Evolutionary conservation across 2,329 filamentous ascomycete species (phyloP).

Genomic region (Scedosporium apiospermum): DNA sequence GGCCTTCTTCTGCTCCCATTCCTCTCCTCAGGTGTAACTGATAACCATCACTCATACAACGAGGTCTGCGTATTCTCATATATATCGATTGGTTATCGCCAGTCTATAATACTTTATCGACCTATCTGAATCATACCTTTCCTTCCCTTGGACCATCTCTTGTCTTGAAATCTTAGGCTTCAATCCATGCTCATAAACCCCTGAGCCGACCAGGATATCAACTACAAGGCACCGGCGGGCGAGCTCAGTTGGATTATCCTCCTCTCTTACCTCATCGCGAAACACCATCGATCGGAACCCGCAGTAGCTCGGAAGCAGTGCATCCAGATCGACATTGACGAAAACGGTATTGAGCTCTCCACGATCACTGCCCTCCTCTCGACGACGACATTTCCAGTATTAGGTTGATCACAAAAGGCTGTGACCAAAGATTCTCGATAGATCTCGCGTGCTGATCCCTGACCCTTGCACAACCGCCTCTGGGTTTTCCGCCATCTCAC

Average conservation of each 20-base stretch:
- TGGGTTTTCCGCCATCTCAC: not conserved
- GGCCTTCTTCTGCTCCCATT: not conserved
- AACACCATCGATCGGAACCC: not conserved
- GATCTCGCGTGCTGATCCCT: slow-evolving; percentile 1
- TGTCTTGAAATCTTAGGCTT: too few species aligned
- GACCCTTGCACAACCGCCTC: not conserved
- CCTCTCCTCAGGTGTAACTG: not conserved
- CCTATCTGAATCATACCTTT: not conserved
- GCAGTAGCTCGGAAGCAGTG: not conserved
- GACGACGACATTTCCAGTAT: slow-evolving; percentile 1
- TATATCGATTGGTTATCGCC: not conserved
- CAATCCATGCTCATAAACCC: too few species aligned
- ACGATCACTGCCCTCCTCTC: not conserved
- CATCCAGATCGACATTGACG: not conserved
- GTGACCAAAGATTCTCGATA: not conserved
- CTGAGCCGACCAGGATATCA: not conserved
- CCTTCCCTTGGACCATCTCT: too few species aligned
- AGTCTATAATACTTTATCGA: not conserved
- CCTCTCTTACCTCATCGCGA: not conserved
- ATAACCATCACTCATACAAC: not conserved
- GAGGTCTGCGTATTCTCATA: not conserved
- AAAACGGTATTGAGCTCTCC: slow-evolving; percentile 1
- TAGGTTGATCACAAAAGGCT: slow-evolving; percentile 2
- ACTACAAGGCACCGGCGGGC: not conserved
- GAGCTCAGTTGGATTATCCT: not conserved